Base-by-base conservation (phyloP, 805 yeast genomes). In the Lipomyces sp. region DNA sequence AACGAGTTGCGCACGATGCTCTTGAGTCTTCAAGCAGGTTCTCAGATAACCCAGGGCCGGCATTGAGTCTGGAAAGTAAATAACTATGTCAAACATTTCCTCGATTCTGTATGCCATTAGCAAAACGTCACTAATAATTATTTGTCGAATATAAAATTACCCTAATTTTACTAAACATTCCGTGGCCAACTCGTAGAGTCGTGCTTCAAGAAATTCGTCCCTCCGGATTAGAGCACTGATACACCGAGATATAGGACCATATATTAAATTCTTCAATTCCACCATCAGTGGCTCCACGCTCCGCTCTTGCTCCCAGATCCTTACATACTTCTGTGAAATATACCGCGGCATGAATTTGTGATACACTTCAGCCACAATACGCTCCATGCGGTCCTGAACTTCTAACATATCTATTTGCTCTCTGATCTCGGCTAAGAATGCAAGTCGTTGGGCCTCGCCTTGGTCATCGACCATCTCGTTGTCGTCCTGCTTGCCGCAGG, bases 41-140 rank as follows among this genome's bases (percentile, higher is more conserved):
- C 84, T 82, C 29, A 90, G 75, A 70, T 91, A 96, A 34, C 77
- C 75, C 13, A 91, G 77, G 0, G 90, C 87, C 3, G 80, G 77
- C 10, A 74, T 72, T 0, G 90, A 83, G 2, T 73, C 69, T 0
- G 94, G 93, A 67, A 77, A 88, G 45, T 79, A 77, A 0, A 79
- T 68, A 0, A 90, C 84, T 33, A 90, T 82, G 35, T 84, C 85
- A 73, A 82, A 88, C 7, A 88, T 82, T 72, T 90, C 92, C 0
- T 73, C 68, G 0, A 82, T 84, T 65, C 54, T 51, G 34, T 13
- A 51, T 77, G 88, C 39, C 78, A 77, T 0, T 79, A 67, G 0
- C 89, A 84, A 24, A 33, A 90, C 82, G 37, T 84, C 85, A 72
- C 82, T 88, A 6, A 88, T 82, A 72, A 90, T 24, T 24, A 24